These are phyloP conservation scores for Aaosphaeria arxii DNA, from an alignment of 2,329 filamentous ascomycete genomes.

Conservation along the genomic window DNA sequence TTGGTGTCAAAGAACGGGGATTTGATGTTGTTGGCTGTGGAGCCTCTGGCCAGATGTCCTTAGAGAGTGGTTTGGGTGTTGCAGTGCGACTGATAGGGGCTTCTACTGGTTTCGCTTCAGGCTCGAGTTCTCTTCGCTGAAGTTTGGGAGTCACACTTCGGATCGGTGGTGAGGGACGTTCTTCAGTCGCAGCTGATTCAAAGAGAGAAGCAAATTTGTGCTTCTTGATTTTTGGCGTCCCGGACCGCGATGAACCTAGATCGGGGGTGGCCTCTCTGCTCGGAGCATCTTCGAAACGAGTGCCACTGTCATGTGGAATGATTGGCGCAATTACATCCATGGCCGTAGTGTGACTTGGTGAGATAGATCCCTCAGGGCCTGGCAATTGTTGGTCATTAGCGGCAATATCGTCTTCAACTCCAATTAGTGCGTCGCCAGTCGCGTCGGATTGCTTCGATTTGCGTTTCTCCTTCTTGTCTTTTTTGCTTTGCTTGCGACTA, in stretches of 20 bases:
- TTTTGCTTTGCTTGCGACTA: conserved; percentile 24
- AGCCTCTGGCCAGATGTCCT: too few relatives aligned
- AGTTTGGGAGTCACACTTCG: too few relatives aligned
- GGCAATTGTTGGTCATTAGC: background rate
- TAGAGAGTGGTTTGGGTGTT: too few relatives aligned
- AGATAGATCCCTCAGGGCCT: background rate
- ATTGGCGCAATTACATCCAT: too few relatives aligned
- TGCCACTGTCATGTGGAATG: too few relatives aligned
- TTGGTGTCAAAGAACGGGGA: too few relatives aligned
- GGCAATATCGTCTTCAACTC: background rate
- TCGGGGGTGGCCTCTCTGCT: background rate
- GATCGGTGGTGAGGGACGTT: too few relatives aligned
- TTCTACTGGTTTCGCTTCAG: too few relatives aligned
- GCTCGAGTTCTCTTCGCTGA: too few relatives aligned
- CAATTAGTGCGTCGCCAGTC: background rate
- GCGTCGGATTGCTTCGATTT: background rate
- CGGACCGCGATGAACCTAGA: conserved; percentile 16
- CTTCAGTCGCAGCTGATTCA: conserved; percentile 1
- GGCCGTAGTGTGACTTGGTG: background rate
- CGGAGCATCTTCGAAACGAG: too few relatives aligned
- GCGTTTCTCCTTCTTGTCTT: conserved; percentile 19
- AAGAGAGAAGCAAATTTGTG: conserved; percentile 33
- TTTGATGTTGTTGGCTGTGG: too few relatives aligned
- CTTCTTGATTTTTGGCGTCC: conserved; percentile 26
- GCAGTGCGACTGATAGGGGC: too few relatives aligned